Percentiles rank a stretch among this genome's conserved stretches.
Conservation (phyloP, 768 basidiomycete species). For the Termitomyces sp. region DNA sequence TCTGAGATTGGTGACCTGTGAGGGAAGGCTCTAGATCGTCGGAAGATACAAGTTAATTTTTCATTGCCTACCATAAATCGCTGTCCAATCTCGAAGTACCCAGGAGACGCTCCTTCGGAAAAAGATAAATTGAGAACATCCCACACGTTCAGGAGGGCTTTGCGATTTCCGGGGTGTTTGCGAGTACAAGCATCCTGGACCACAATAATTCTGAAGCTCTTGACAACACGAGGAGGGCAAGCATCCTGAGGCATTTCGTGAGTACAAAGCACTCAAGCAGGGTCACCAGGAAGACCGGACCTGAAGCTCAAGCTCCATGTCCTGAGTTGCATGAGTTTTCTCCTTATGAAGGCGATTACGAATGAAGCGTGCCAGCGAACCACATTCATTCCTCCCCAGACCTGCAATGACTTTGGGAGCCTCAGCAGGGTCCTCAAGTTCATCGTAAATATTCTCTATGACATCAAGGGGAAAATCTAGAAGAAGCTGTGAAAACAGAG, state of each 20-base stretch:
- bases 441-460: slow-evolving; percentile 57
- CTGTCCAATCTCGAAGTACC: slow-evolving; percentile 59
- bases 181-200: slow-evolving; percentile 60
- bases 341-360: slow-evolving; percentile 45
- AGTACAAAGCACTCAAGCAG: background rate
- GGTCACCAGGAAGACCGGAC: slow-evolving; percentile 35
- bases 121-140: slow-evolving; percentile 55
- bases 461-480: slow-evolving; percentile 42
- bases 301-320: slow-evolving; percentile 71
- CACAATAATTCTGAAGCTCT: slow-evolving; percentile 71
- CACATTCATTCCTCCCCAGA: slow-evolving; percentile 45
- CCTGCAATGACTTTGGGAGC: slow-evolving; percentile 40
- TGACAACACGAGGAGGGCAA: slow-evolving; percentile 74
- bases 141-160: slow-evolving; percentile 83
- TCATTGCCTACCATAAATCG: slow-evolving; percentile 56
- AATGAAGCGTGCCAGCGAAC: slow-evolving; percentile 60
- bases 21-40: background rate
- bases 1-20: slow-evolving; percentile 60
- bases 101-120: slow-evolving; percentile 47
- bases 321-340: slow-evolving; percentile 46
- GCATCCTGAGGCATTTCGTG: slow-evolving; percentile 31
- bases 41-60: slow-evolving; percentile 4
- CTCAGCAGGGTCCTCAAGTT: slow-evolving; percentile 56
- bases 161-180: slow-evolving; percentile 50
- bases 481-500: slow-evolving; percentile 6